These are phyloP conservation scores for Starmerella apicola DNA, from an alignment of 805 yeast species.

Conservation along the genomic window DNA sequence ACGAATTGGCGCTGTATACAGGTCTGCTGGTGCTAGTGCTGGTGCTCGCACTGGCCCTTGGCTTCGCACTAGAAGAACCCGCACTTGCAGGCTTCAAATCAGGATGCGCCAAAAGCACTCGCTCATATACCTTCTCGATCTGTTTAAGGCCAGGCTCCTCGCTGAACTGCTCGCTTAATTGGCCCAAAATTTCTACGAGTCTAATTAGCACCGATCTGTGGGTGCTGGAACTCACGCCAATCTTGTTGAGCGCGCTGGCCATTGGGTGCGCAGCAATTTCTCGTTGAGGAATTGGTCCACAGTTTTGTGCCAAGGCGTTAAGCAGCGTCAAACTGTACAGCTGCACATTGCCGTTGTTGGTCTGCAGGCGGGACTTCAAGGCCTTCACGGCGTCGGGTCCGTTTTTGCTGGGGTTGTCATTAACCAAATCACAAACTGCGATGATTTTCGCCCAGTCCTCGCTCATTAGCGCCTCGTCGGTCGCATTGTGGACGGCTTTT, in stretches of 20 bases:
- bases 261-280: conserved; percentile 49
- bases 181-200: conserved; percentile 54
- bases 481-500: conserved; percentile 35
- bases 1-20: background rate
- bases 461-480: conserved; percentile 46
- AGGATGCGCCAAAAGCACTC: conserved; percentile 36
- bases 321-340: conserved; percentile 42
- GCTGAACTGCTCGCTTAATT: conserved; percentile 51
- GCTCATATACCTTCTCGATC: conserved; percentile 48
- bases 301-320: conserved; percentile 58
- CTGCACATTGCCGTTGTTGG: conserved; percentile 51
- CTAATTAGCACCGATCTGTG: conserved; percentile 58
- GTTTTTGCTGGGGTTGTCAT: conserved; percentile 47
- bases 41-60: background rate
- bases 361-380: conserved; percentile 37
- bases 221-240: conserved; percentile 42
- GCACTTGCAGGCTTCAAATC: conserved; percentile 32
- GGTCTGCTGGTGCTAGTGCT: background rate
- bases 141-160: conserved; percentile 66
- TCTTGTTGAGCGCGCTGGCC: conserved; percentile 35
- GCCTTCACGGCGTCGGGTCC: conserved; percentile 36
- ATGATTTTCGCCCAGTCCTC: conserved; percentile 60
- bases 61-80: background rate
- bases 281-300: conserved; percentile 57
- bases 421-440: conserved; percentile 55